Conservation (phyloP, 208 protist genomes). For the Tritrichomonas foetus region DNA sequence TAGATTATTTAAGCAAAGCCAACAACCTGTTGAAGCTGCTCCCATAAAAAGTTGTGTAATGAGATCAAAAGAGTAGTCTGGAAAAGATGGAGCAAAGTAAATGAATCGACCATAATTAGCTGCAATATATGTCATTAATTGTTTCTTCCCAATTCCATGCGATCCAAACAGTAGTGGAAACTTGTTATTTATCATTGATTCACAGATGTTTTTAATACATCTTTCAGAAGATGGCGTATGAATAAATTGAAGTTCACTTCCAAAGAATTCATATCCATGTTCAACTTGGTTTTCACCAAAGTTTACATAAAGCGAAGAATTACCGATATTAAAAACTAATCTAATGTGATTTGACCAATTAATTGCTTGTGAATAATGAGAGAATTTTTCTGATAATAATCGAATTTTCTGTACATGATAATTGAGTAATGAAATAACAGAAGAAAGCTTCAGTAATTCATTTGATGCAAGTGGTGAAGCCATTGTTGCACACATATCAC, state of each 20-base stretch:
- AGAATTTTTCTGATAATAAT: not conserved
- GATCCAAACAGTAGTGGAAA: not conserved
- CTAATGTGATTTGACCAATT: not conserved
- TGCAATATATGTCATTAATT: not conserved
- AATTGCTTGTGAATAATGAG: not conserved
- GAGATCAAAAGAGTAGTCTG: not conserved
- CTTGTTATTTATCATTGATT: not conserved
- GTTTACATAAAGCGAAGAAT: not conserved
- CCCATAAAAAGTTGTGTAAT: not conserved
- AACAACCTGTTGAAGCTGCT: not conserved
- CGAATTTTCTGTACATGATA: not conserved
- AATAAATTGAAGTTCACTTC: not conserved
- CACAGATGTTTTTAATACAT: not conserved
- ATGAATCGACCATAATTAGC: not conserved
- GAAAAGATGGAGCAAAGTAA: conserved; percentile 5
- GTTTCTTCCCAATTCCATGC: not conserved
- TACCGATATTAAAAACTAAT: not conserved
- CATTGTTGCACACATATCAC: not conserved
- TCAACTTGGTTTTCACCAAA: not conserved
- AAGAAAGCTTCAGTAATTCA: not conserved
- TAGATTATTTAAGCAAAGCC: conserved; percentile 28
- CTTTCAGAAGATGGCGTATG: not conserved
- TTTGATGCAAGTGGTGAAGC: not conserved
- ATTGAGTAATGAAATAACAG: not conserved
- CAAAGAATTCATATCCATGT: conserved; percentile 33